Evolutionary conservation across 2,329 filamentous ascomycete genomes (phyloP).

Genomic region (Sporothrix variecibatus): DNA sequence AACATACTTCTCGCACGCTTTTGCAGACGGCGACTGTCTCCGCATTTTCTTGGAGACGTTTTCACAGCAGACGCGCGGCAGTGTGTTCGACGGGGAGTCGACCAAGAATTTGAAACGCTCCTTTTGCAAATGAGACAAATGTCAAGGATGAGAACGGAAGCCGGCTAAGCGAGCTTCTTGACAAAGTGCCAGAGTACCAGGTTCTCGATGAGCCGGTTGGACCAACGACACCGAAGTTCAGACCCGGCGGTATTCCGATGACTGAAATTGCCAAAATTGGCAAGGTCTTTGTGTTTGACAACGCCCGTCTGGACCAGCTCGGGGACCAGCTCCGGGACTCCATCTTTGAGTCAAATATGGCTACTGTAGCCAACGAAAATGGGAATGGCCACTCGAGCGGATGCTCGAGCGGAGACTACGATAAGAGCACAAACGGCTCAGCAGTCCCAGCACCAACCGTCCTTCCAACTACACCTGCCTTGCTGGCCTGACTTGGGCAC

Average conservation of each 20-base stretch:
- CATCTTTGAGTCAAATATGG: slow-evolving; percentile 28
- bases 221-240: slow-evolving; percentile 41
- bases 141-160: slow-evolving; percentile 30
- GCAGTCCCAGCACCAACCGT: background rate
- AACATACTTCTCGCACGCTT: slow-evolving; percentile 46
- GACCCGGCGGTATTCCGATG: slow-evolving; percentile 35
- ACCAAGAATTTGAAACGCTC: slow-evolving; percentile 29
- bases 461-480: slow-evolving; percentile 46
- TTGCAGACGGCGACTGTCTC: slow-evolving; percentile 47
- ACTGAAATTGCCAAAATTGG: slow-evolving; percentile 41
- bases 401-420: background rate
- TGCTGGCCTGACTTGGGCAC: slow-evolving; percentile 45
- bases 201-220: slow-evolving; percentile 39
- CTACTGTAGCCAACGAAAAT: background rate
- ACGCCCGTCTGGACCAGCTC: slow-evolving; percentile 39
- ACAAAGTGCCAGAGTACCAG: slow-evolving; percentile 43
- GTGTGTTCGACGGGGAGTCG: slow-evolving; percentile 33
- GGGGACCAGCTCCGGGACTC: slow-evolving; percentile 36
- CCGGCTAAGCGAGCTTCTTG: slow-evolving; percentile 32
- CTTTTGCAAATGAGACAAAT: slow-evolving; percentile 29
- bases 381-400: background rate
- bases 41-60: slow-evolving; percentile 44
- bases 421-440: background rate
- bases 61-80: slow-evolving; percentile 39
- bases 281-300: slow-evolving; percentile 46